Evolutionary conservation across 1,139 yeast genomes (phyloP).

Genomic region (Arxiozyma heterogenica): DNA sequence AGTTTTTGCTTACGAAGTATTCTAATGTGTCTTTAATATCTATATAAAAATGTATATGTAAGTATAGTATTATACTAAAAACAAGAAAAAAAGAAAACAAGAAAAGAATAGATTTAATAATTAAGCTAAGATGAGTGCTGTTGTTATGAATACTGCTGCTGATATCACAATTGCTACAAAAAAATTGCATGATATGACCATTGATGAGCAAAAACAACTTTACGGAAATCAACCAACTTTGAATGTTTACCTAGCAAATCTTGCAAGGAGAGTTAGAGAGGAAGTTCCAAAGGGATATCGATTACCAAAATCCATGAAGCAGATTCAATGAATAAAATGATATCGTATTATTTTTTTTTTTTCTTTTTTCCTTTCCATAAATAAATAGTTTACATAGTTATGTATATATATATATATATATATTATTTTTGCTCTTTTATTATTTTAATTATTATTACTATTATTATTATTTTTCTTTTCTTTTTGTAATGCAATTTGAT

Average conservation of each 20-base stretch:
- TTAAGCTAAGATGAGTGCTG: background rate
- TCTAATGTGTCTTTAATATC: too few species aligned
- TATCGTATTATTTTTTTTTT: background rate
- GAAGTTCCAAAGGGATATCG: constrained; percentile 54
- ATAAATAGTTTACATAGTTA: background rate
- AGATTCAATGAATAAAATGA: background rate
- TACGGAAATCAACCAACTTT: constrained; percentile 9
- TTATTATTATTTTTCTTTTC: too few species aligned
- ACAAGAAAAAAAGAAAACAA: background rate
- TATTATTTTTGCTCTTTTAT: background rate
- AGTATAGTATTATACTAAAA: background rate
- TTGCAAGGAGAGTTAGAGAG: constrained; percentile 43
- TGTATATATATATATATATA: background rate
- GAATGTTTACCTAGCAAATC: constrained; percentile 7
- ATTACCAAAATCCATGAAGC: constrained; percentile 7
- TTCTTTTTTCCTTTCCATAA: background rate
- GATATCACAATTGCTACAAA: constrained; percentile 7
- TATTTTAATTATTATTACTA: too few species aligned
- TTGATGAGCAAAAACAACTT: constrained; percentile 11
- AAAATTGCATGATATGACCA: constrained; percentile 9
- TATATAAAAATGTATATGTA: too few species aligned
- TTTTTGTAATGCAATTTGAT: too few species aligned
- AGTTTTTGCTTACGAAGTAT: too few species aligned
- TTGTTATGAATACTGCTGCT: constrained; percentile 1
- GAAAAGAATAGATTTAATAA: too few species aligned